Base-by-base conservation (phyloP, 208 protist genomes). In the Endotrypanum monterogeii region DNA sequence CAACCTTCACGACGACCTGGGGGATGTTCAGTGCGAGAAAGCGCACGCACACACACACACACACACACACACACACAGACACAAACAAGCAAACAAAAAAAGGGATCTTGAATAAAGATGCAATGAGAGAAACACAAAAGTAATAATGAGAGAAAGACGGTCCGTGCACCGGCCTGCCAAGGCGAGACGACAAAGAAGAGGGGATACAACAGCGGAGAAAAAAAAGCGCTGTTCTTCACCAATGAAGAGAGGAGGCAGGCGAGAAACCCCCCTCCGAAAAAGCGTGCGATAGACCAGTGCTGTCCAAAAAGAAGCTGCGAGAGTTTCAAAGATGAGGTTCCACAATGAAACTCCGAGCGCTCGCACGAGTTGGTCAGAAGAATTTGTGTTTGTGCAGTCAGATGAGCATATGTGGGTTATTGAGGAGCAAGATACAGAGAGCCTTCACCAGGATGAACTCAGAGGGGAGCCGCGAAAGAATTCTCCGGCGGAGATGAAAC, bases 51-150 rank as follows among this genome's bases (percentile, higher is more conserved):
- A 35, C 30, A 7, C 56, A 37, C 12, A 51, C 37, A 78, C 25
- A 55, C 66, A 72, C 28, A 79, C 20, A 71, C 61, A 58, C 14
- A 57, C n/a, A 20, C 50, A 54, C 50, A 54, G 16, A 54, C 14
- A 11, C 50, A 54, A 56, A 56, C 23, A 48, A 65, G 20, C 1
- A 69, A 67, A 41, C 65, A 18, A 11, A 35, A 70, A 61, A 71
- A 48, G 30, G 37, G 18, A 18, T 18, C 39, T n/a, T n/a, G n/a
- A n/a, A n/a, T n/a, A n/a, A 41, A 58, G 30, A 58, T 74, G 57
- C 32, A 41, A 50, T 30, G 30, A 46, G 35, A n/a, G 28, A 6
- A 46, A 20, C 44, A 35, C 1, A 2, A 2, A 65, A 48, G 30
- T 2, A 16, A 16, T 28, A 37, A 48, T 2, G 37, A 11, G 60